Evolutionary conservation across 2,329 filamentous ascomycete genomes (phyloP).

Genomic region (Diaporthe vaccinii): DNA sequence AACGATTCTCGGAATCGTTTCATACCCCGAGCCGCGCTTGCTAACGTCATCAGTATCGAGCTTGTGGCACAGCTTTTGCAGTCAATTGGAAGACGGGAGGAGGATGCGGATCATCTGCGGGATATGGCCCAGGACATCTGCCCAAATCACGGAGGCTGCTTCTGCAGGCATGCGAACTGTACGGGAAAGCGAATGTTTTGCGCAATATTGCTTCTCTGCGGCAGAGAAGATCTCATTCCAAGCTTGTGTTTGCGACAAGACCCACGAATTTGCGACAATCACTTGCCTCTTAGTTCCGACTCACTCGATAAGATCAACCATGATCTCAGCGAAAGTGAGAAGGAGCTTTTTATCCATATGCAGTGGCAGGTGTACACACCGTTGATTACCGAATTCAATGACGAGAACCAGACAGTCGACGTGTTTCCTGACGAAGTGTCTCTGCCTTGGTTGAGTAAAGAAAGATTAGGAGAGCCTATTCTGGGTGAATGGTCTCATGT

Average conservation of each 20-base stretch:
- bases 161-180: background rate
- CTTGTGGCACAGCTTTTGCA: background rate
- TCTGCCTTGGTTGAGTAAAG: background rate
- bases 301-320: background rate
- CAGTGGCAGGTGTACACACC: slow-evolving; percentile 15
- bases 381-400: too few relatives aligned
- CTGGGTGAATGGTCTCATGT: background rate
- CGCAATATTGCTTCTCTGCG: background rate
- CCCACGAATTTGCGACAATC: too few relatives aligned
- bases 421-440: background rate
- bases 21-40: background rate
- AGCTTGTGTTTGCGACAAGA: too few relatives aligned
- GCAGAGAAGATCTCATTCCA: background rate
- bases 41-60: background rate
- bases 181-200: slow-evolving; percentile 11
- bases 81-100: too few relatives aligned
- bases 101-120: too few relatives aligned
- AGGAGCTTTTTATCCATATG: background rate
- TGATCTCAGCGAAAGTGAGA: background rate
- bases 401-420: too few relatives aligned
- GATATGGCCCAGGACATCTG: background rate
- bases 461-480: background rate
- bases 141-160: accelerated
- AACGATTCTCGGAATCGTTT: background rate
- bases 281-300: background rate